A percentile compares a stretch with the other conserved stretches of the same genome.
Evolutionary conservation across 495 filamentous ascomycete genomes (phyloP).

Genomic region (Pseudevernia furfuracea): DNA sequence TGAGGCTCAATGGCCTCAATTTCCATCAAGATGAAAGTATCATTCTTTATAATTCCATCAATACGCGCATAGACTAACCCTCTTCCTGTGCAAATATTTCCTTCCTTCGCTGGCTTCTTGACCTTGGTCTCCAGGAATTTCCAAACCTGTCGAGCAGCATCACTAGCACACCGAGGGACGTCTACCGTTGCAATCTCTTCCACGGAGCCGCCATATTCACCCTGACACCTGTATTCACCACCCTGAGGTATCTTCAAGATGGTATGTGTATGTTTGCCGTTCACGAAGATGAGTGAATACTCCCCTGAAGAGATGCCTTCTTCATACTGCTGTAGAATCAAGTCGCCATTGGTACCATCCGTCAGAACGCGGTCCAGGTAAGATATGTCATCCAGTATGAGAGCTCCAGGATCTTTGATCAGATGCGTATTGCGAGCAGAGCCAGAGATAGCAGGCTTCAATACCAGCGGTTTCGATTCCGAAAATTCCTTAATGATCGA

Average conservation of each 20-base stretch:
- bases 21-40: constrained; percentile 8
- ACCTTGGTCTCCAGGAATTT: background rate
- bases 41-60: background rate
- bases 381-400: background rate
- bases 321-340: constrained; percentile 1
- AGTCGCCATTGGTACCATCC: background rate
- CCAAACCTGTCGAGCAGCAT: background rate
- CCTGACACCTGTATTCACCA: background rate
- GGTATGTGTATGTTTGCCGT: background rate
- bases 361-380: background rate
- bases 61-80: constrained; percentile 7
- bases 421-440: background rate
- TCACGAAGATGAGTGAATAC: constrained; percentile 4
- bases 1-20: constrained; percentile 6
- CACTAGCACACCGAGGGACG: background rate
- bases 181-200: background rate
- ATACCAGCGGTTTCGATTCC: constrained; percentile 1
- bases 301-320: background rate
- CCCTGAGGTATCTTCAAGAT: background rate
- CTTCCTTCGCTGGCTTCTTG: background rate
- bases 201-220: background rate
- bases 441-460: constrained; percentile 7
- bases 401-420: background rate
- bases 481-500: background rate
- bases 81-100: background rate